These are phyloP conservation scores for Kodamaea sp. DNA, from an alignment of 1,139 yeast genomes.

Conservation along the genomic window DNA sequence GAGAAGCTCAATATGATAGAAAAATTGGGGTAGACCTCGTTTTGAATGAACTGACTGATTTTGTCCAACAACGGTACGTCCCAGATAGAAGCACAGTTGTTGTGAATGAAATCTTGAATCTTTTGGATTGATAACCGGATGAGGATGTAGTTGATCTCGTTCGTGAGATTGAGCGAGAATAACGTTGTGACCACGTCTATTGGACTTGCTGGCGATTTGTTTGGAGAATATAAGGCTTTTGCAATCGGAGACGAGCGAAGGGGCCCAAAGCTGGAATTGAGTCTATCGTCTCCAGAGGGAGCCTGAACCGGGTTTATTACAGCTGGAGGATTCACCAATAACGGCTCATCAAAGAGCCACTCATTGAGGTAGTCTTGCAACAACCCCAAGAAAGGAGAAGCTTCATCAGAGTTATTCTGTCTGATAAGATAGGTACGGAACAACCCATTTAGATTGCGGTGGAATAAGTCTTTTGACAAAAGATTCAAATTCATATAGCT, in stretches of 20 bases:
- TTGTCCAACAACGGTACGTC: slow-evolving; percentile 37
- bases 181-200: slow-evolving; percentile 19
- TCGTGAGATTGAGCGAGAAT: slow-evolving; percentile 30
- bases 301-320: background rate
- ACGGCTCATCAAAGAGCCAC: slow-evolving; percentile 7
- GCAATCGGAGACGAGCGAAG: background rate
- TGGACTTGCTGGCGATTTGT: slow-evolving; percentile 8
- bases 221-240: background rate
- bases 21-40: slow-evolving; percentile 42
- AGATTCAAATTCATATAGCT: slow-evolving; percentile 23
- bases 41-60: slow-evolving; percentile 40
- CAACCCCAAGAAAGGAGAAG: slow-evolving; percentile 6
- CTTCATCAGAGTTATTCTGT: background rate
- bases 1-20: slow-evolving; percentile 25
- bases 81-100: slow-evolving; percentile 43
- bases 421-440: slow-evolving; percentile 20
- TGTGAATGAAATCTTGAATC: slow-evolving; percentile 38
- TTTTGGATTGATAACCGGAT: slow-evolving; percentile 43
- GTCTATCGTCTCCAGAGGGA: background rate
- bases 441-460: slow-evolving; percentile 28
- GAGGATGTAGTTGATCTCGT: slow-evolving; percentile 39
- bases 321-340: slow-evolving; percentile 2
- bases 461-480: slow-evolving; percentile 23
- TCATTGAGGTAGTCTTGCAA: slow-evolving; percentile 12
- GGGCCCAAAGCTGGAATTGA: background rate